These are phyloP conservation scores for Aspergillus kassunensis DNA, from an alignment of 495 filamentous ascomycete species.

Conservation along the genomic window DNA sequence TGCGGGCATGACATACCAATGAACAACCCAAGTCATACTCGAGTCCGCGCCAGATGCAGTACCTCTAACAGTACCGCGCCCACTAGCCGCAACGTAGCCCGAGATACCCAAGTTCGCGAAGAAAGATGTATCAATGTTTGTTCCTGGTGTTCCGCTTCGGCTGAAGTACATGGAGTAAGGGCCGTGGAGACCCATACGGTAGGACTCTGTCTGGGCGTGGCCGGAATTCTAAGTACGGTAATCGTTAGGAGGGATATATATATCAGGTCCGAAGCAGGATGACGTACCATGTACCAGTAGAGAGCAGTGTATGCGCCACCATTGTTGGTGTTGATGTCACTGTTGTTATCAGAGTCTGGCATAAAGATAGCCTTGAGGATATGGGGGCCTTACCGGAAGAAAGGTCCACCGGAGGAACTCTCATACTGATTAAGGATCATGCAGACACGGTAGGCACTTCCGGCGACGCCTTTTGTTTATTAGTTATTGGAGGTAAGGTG, in stretches of 20 bases:
- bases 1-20: conserved; percentile 48
- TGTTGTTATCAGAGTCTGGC: conserved; percentile 34
- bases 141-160: conserved; percentile 50
- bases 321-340: conserved; percentile 65
- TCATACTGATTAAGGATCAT: conserved; percentile 42
- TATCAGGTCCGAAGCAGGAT: not conserved
- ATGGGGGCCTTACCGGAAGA: conserved; percentile 30
- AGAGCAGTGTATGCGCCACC: conserved; percentile 53
- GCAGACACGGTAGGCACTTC: conserved; percentile 30
- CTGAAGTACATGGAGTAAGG: conserved; percentile 62
- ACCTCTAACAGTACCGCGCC: conserved; percentile 56
- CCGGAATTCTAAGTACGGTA: conserved; percentile 21
- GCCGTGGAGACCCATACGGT: conserved; percentile 62
- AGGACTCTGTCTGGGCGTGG: conserved; percentile 56
- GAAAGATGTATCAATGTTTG: conserved; percentile 54
- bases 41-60: conserved; percentile 51
- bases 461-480: conserved; percentile 33
- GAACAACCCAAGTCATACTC: conserved; percentile 50
- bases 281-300: conserved; percentile 61
- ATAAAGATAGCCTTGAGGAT: not conserved
- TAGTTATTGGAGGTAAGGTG: conserved; percentile 5
- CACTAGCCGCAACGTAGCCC: conserved; percentile 52
- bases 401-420: conserved; percentile 48
- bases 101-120: conserved; percentile 53
- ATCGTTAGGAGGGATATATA: no score